phyloP scores from a whole-genome alignment of 164 flowering plant species.

The Aristolochia fimbriata region DNA sequence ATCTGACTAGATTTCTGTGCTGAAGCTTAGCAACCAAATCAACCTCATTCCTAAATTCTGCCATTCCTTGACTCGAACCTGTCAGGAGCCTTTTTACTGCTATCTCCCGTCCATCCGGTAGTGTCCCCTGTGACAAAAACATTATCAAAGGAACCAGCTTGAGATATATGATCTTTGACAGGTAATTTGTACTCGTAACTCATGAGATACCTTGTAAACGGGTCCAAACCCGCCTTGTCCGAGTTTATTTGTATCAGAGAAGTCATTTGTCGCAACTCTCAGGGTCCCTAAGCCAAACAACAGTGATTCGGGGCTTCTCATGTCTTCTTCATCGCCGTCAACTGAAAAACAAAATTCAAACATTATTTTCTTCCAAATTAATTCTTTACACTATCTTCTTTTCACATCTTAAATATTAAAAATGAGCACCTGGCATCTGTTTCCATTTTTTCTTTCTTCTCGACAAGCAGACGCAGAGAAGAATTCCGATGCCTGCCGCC shows the following conservation, averaged over 20 bases:
- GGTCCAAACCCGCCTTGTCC: slow-evolving; percentile 46
- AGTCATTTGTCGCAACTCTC: slow-evolving; percentile 24
- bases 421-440: neutral
- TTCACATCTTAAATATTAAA: too few relatives aligned
- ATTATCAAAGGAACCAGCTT: too few relatives aligned
- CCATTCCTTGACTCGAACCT: slow-evolving; percentile 25
- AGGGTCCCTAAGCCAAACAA: slow-evolving; percentile 13
- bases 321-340: neutral
- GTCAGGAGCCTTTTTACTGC: slow-evolving; percentile 36
- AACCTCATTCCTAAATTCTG: slow-evolving; percentile 30
- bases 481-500: neutral
- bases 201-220: slow-evolving; percentile 28
- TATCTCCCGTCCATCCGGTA: slow-evolving; percentile 21
- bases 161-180: too few relatives aligned
- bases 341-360: neutral
- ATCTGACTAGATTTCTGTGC: slow-evolving; percentile 32
- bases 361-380: neutral
- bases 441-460: neutral
- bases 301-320: slow-evolving; percentile 8
- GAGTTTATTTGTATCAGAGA: slow-evolving; percentile 24
- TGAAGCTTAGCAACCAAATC: slow-evolving; percentile 30
- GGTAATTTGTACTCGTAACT: neutral
- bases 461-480: neutral
- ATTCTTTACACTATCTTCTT: neutral
- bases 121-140: slow-evolving; percentile 16